phyloP scores from a whole-genome alignment of 106 monocot genomes.

The Chionographis japonica region DNA sequence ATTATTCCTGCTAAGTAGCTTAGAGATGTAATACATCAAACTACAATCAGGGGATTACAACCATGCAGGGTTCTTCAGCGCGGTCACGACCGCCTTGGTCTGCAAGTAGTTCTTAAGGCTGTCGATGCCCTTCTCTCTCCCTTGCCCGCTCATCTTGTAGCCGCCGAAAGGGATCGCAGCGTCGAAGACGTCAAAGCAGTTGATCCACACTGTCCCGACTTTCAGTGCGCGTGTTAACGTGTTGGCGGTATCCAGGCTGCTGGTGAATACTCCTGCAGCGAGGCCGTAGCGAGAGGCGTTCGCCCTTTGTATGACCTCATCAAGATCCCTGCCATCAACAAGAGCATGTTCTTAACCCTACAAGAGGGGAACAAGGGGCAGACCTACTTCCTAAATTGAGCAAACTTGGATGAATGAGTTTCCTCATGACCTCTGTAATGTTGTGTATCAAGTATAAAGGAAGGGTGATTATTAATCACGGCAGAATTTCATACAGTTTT shows the following conservation, averaged over 20 bases:
- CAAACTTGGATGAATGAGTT: not conserved
- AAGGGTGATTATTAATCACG: no score
- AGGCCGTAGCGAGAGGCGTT: conserved; percentile 57
- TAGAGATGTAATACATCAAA: no score
- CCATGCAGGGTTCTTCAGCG: conserved; percentile 76
- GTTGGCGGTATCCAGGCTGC: conserved; percentile 72
- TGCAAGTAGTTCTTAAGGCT: conserved; percentile 84
- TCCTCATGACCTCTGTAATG: no score
- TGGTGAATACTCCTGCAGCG: conserved; percentile 90
- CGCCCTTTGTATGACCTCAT: conserved; percentile 76
- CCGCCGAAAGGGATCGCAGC: conserved; percentile 91
- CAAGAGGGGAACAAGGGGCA: no score
- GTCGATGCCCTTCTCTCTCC: conserved; percentile 86
- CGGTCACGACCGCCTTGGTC: conserved; percentile 74
- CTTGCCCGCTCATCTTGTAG: conserved; percentile 91
- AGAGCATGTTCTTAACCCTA: not conserved
- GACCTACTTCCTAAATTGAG: not conserved
- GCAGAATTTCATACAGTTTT: no score
- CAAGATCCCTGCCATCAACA: conserved; percentile 54
- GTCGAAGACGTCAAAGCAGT: conserved; percentile 84
- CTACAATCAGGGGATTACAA: conserved; percentile 22
- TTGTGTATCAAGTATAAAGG: no score
- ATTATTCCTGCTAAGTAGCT: no score
- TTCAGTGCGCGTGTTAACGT: conserved; percentile 61
- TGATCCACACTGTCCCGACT: conserved; percentile 74